These are phyloP conservation scores for Haematococcus sp. DNA, from an alignment of 139 green algal species.

Conservation along the genomic window DNA sequence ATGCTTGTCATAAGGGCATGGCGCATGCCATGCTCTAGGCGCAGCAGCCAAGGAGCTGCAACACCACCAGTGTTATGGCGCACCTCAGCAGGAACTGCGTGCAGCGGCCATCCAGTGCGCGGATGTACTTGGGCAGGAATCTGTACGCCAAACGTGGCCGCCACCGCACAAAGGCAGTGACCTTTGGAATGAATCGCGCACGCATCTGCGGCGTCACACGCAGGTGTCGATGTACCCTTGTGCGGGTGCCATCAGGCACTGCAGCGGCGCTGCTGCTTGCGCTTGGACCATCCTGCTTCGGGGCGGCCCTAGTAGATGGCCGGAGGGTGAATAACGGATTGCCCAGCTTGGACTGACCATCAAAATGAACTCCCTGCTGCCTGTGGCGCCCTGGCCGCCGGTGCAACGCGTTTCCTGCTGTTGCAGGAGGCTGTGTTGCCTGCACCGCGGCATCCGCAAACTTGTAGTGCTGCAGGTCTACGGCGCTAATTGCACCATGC, in stretches of 20 bases:
- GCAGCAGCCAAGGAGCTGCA: too few species aligned
- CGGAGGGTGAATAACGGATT: too few species aligned
- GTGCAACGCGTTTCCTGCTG: too few species aligned
- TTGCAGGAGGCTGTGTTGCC: background rate
- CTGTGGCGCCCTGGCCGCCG: too few species aligned
- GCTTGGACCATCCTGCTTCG: background rate
- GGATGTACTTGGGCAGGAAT: constrained; percentile 27
- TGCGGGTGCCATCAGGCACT: background rate
- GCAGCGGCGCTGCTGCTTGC: background rate
- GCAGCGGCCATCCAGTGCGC: constrained; percentile 7
- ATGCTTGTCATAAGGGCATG: too few species aligned
- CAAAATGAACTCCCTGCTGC: background rate
- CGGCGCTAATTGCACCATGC: background rate
- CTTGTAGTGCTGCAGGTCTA: background rate
- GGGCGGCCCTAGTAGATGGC: too few species aligned
- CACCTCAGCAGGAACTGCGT: constrained; percentile 16
- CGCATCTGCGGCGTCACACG: background rate
- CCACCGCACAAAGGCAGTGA: constrained; percentile 3
- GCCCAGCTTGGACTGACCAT: too few species aligned
- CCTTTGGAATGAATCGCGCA: constrained; percentile 3
- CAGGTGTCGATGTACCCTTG: background rate
- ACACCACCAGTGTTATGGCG: background rate
- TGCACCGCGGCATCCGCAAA: background rate
- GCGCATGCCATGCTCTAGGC: too few species aligned
- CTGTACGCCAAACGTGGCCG: constrained; percentile 2